These are phyloP conservation scores for Magnusiomyces fungicola DNA, from an alignment of 1,139 yeast genomes.

Conservation along the genomic window DNA sequence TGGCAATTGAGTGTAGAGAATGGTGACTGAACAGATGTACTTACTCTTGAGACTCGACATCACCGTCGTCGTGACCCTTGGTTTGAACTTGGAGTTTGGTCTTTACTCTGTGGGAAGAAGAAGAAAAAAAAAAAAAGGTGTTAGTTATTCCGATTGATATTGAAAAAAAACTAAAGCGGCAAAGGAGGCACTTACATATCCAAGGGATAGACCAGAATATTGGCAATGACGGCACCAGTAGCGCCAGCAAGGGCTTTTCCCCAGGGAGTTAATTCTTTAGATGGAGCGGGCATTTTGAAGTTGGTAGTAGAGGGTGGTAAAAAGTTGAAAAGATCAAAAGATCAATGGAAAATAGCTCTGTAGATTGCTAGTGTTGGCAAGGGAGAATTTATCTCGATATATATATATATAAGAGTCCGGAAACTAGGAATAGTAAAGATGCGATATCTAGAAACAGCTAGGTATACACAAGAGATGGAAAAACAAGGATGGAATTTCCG, in stretches of 20 bases:
- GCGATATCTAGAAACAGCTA: too few species aligned
- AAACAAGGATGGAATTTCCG: too few species aligned
- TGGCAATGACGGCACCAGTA: slow-evolving; percentile 75
- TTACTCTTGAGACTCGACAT: background rate
- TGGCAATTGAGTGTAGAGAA: too few species aligned
- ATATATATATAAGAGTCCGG: too few species aligned
- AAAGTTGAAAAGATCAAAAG: background rate
- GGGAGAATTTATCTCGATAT: too few species aligned
- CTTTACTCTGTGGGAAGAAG: slow-evolving; percentile 40
- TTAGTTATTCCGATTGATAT: background rate
- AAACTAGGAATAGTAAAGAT: too few species aligned
- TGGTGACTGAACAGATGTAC: too few species aligned
- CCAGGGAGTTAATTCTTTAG: slow-evolving; percentile 36
- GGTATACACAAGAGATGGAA: too few species aligned
- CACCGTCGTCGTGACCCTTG: slow-evolving; percentile 14
- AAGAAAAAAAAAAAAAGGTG: background rate
- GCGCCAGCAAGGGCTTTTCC: slow-evolving; percentile 85
- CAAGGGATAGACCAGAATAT: slow-evolving; percentile 80
- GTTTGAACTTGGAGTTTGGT: slow-evolving; percentile 59
- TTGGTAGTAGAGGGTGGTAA: background rate
- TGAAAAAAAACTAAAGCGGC: slow-evolving; percentile 43
- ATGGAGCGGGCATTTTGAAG: slow-evolving; percentile 19
- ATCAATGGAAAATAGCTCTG: background rate
- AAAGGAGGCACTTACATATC: slow-evolving; percentile 56
- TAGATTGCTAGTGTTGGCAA: too few species aligned